These are phyloP conservation scores for Viridothelium virens DNA, from an alignment of 495 filamentous ascomycete species.

Conservation along the genomic window DNA sequence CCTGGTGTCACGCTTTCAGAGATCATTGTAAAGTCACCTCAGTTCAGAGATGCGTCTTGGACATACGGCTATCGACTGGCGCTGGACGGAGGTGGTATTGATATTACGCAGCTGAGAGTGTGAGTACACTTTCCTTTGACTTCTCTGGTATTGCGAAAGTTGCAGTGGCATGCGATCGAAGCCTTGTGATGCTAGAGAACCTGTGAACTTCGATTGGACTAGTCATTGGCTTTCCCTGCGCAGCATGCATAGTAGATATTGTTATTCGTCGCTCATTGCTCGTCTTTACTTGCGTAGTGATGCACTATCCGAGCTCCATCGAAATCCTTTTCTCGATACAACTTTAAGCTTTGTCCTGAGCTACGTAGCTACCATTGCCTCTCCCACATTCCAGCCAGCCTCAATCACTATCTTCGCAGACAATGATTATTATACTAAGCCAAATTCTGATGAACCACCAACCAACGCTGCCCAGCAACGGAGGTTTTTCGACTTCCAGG, in stretches of 20 bases:
- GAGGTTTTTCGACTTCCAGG: conserved; percentile 70
- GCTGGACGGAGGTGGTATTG: conserved; percentile 63
- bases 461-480: conserved; percentile 11
- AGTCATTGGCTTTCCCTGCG: background rate
- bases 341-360: conserved; percentile 80
- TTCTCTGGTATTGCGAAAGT: too few species aligned
- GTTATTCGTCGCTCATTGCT: conserved; percentile 2
- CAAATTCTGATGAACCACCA: conserved; percentile 26
- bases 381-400: conserved; percentile 54
- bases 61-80: conserved; percentile 66
- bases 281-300: conserved; percentile 15
- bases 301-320: conserved; percentile 33
- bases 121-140: conserved; percentile 39
- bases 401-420: conserved; percentile 85
- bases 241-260: background rate
- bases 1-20: conserved; percentile 52
- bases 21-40: conserved; percentile 81
- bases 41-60: conserved; percentile 83
- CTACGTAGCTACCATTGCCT: conserved; percentile 56
- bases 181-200: too few species aligned
- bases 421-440: conserved; percentile 93
- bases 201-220: too few species aligned
- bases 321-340: conserved; percentile 85
- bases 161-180: too few species aligned
- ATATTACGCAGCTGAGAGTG: conserved; percentile 69